Base-by-base conservation (phyloP, 1,284 basidiomycete species). In the Boletellus deceptivus region DNA sequence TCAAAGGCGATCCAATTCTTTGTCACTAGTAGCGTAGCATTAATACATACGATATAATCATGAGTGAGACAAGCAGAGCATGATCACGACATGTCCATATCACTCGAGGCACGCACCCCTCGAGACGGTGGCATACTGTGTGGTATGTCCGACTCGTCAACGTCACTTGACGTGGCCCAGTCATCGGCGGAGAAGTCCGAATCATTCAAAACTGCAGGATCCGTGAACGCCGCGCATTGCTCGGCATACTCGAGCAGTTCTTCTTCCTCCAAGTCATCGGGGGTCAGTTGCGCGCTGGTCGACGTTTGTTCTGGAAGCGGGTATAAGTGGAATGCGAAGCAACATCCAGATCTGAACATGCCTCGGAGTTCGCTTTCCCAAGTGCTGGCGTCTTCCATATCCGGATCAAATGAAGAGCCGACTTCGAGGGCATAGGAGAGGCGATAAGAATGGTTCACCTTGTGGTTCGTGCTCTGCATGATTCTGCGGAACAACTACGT, bases 321-420 rank as follows among this genome's bases (percentile, higher is more conserved):
- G 34, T 13, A 35, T 49, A 9, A 56, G 50, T 5, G 3, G 18
- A 29, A 11, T 29, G 39, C 1, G 8, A 33, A 8, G 17, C 1
- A 17, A 24, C 20, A 34, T n/a, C 9, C 17, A 29, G 11, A 18
- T 14, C 27, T 13, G 17, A 42, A 41, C 65, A 49, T 48, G 74
- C 79, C 72, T 58, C 57, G 59, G 3, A 84, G 62, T 39, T 81
- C 79, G 27, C 68, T 59, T 61, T 87, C 85, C 83, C 84, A 86
- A 25, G 69, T 64, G 16, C 58, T 69, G 4, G 78, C 65, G 54
- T 87, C 83, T 34, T 87, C 83, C 62, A 86, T 69, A 59, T 80
- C 78, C 4, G 86, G 86, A 60, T 88, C 86, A 51, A 85, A 78
- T 1, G 86, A 87, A 16, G 84, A 86, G 8, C 86, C 85, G 7